A percentile compares a stretch with the other conserved stretches of the same genome.
Evolutionary conservation across 306 rosid genomes (phyloP).

Genomic region (Cucurbita argyrosperma): DNA sequence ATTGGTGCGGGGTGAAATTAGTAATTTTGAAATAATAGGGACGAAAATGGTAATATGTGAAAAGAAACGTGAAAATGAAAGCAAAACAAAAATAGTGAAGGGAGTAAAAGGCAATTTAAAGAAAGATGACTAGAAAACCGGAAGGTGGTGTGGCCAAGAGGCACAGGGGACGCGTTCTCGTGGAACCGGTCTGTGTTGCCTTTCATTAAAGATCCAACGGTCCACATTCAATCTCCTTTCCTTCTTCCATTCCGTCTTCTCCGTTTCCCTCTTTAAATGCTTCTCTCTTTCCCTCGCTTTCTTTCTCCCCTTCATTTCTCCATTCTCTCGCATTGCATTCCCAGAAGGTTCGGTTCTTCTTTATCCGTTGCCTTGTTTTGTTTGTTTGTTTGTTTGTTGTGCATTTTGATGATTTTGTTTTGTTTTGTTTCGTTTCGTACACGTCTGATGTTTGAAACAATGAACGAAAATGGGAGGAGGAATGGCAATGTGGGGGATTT

Average conservation of each 20-base stretch:
- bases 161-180: slow-evolving; percentile 16
- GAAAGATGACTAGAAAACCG: slow-evolving; percentile 10
- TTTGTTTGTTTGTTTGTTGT: neutral
- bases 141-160: slow-evolving; percentile 1
- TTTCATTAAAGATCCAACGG: slow-evolving; percentile 34
- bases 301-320: neutral
- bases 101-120: neutral
- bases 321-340: neutral
- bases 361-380: neutral
- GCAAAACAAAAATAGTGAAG: neutral
- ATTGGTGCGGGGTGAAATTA: too few relatives aligned
- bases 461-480: neutral
- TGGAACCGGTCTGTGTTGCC: slow-evolving; percentile 7
- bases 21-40: too few relatives aligned
- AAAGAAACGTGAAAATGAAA: too few relatives aligned
- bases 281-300: neutral
- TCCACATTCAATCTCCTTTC: slow-evolving; percentile 7
- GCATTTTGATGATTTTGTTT: neutral
- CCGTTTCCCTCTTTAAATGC: slow-evolving; percentile 1
- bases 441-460: neutral
- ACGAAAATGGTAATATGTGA: too few relatives aligned
- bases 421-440: neutral
- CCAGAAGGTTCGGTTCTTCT: slow-evolving; percentile 3
- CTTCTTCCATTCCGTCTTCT: slow-evolving; percentile 11
- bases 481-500: neutral